A percentile compares a stretch with the other conserved stretches of the same genome.
Conservation (phyloP, 2,329 filamentous ascomycete species). For the Cryoendolithus antarcticus region DNA sequence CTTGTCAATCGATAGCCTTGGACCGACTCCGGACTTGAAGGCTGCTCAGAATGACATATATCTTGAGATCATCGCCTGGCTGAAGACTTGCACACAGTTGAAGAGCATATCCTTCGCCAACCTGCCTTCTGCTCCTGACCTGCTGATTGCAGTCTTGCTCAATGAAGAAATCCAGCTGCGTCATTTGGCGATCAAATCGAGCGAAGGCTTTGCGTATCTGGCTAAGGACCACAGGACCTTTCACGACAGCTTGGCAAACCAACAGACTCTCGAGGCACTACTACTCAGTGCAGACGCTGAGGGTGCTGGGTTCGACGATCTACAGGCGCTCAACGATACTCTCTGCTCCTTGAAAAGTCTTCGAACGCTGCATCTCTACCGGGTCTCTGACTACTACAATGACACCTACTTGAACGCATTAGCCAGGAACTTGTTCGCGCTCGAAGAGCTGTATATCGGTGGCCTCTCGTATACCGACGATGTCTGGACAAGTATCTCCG, state of each 20-base stretch:
- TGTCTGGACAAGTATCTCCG: slow-evolving; percentile 33
- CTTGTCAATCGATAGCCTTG: slow-evolving; percentile 37
- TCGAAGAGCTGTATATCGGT: slow-evolving; percentile 46
- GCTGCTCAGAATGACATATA: slow-evolving; percentile 41
- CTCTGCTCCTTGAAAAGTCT: slow-evolving; percentile 42
- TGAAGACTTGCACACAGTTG: slow-evolving; percentile 41
- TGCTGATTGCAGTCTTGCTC: slow-evolving; percentile 39
- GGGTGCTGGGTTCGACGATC: slow-evolving; percentile 32
- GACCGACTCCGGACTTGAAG: slow-evolving; percentile 35
- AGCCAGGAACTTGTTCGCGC: slow-evolving; percentile 30
- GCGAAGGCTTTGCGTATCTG: slow-evolving; percentile 30
- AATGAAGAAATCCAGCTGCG: slow-evolving; percentile 36
- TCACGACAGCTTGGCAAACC: slow-evolving; percentile 39
- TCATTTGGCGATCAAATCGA: slow-evolving; percentile 34
- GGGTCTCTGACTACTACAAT: slow-evolving; percentile 40
- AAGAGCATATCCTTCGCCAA: slow-evolving; percentile 38
- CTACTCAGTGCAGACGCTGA: slow-evolving; percentile 37
- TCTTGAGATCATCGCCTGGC: slow-evolving; percentile 41
- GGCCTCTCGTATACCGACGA: slow-evolving; percentile 43
- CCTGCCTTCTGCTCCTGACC: slow-evolving; percentile 40
- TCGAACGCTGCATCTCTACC: slow-evolving; percentile 40
- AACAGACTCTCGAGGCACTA: slow-evolving; percentile 36
- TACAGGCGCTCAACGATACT: slow-evolving; percentile 38
- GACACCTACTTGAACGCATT: slow-evolving; percentile 39
- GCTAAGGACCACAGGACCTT: slow-evolving; percentile 39